Conservation (phyloP, 1,284 basidiomycete species). For the Ustilago loliicola region DNA sequence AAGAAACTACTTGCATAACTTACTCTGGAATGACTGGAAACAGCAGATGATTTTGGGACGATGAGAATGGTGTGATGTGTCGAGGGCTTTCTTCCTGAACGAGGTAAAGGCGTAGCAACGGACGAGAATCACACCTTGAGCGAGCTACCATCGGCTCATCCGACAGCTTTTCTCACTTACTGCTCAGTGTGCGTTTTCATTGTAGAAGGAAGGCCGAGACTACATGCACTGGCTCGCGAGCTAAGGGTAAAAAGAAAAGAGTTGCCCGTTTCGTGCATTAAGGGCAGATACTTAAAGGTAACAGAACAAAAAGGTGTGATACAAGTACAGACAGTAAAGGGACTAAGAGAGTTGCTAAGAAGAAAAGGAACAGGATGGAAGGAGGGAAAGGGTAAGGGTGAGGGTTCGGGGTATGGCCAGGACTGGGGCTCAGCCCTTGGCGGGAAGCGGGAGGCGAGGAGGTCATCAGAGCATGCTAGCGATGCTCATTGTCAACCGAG, state of each 20-base stretch:
- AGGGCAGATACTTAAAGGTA: neutral
- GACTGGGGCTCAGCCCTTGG: neutral
- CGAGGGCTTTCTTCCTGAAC: too few species aligned
- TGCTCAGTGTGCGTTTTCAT: too few species aligned
- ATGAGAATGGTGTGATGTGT: too few species aligned
- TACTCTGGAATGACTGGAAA: too few species aligned
- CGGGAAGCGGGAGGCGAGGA: neutral
- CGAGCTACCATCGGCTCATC: too few species aligned
- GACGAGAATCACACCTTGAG: too few species aligned
- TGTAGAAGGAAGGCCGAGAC: too few species aligned
- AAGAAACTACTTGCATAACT: too few species aligned
- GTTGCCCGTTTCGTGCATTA: conserved; percentile 3
- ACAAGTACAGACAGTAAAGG: conserved; percentile 22
- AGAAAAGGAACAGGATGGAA: neutral
- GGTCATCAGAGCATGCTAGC: conserved; percentile 39
- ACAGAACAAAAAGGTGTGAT: conserved; percentile 3
- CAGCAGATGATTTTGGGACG: conserved; percentile 2
- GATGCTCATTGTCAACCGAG: conserved; percentile 45
- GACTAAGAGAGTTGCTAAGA: neutral
- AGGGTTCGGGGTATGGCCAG: neutral
- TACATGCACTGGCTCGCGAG: too few species aligned
- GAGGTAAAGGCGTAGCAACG: too few species aligned
- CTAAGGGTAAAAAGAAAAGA: neutral
- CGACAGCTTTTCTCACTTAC: too few species aligned
- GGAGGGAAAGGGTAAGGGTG: neutral